Base-by-base conservation (phyloP, 345 rosid genomes). In the Brassica rapa region DNA sequence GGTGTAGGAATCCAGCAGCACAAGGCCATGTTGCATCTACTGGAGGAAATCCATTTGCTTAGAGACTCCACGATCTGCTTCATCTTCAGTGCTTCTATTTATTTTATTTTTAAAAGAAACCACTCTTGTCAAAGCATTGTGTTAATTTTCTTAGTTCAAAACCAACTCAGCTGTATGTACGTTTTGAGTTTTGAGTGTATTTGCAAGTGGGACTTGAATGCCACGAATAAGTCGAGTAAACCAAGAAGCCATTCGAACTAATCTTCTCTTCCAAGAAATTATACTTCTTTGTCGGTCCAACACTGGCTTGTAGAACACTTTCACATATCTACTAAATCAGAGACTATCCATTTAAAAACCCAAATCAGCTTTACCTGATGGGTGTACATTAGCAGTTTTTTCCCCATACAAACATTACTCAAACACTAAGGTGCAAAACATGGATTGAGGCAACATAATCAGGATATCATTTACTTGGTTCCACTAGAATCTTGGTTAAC, bases 41-140 rank as follows among this genome's bases (percentile, higher is more conserved):
- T 19, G 92, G 97, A 73, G 96, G 98, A 72, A 95, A 95, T 82
- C 98, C 98, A 53, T 95, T 95, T 80, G 94, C 96, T 1, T 95
- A 87, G 86, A 23, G 14, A 56, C 19, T 37, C 33, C 8, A 4
- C 15, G 12, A 29, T 30, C 29, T 71, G 51, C 68, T 16, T 77
- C 60, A 62, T 46, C 70, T 23, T 69, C 49, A 67, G 5, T 55
- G 63, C 63, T 4, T 63, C 65, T 59, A 63, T 56, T 8, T 39
- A 3, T n/a, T 43, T 32, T 1, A 29, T 19, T 61, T n/a, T 19
- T 46, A 49, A 12, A 49, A 49, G 55, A 49, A 49, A 53, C 55
- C 55, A 49, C 55, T 46, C 7, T 49, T 14, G 55, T 49, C 19
- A 19, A 1, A 1, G 19, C 16, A 49, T 1, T 49, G 55, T 49